A percentile compares a stretch with the other conserved stretches of the same genome.
Conservation (phyloP, 2,329 filamentous ascomycete species). For the Microdochium bolleyi region DNA sequence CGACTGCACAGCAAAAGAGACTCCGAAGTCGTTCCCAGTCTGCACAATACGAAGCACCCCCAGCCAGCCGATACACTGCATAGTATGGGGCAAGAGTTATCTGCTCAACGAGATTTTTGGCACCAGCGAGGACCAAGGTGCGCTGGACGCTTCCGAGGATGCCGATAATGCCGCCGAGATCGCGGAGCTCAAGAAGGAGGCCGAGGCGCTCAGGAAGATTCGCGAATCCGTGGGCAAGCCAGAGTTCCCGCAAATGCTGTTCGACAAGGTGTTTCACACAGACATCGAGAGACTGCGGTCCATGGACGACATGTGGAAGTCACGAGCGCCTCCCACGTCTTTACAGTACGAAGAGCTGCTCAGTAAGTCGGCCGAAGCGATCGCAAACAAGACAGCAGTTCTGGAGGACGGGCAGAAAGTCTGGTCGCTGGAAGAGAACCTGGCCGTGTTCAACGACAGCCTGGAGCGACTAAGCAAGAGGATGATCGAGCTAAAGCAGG, state of each 20-base stretch:
- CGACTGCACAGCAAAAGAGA: conserved; percentile 84
- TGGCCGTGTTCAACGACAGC: conserved; percentile 81
- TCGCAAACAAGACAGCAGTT: conserved; percentile 45
- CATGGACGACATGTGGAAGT: conserved; percentile 97
- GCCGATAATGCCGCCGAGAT: conserved; percentile 84
- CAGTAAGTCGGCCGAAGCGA: conserved; percentile 37
- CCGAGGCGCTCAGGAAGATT: conserved; percentile 75
- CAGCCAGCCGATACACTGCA: conserved; percentile 95
- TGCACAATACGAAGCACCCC: conserved; percentile 97
- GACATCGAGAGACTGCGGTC: conserved; percentile 76
- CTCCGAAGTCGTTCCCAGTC: conserved; percentile 87
- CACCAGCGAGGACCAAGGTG: conserved; percentile 75
- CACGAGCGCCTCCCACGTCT: conserved; percentile 63
- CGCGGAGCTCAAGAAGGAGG: conserved; percentile 75
- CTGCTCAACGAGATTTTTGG: conserved; percentile 93
- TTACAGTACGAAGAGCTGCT: conserved; percentile 60
- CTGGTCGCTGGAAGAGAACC: conserved; percentile 80
- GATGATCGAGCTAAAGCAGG: conserved; percentile 53
- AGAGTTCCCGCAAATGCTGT: conserved; percentile 71
- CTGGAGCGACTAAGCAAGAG: conserved; percentile 69
- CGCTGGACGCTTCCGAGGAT: conserved; percentile 73
- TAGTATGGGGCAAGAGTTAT: conserved; percentile 98
- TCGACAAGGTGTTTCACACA: conserved; percentile 84
- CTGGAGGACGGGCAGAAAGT: conserved; percentile 61
- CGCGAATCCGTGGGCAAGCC: conserved; percentile 71